Evolutionary conservation across 2,329 filamentous ascomycete species (phyloP).

Genomic region (Macrophomina tecta): DNA sequence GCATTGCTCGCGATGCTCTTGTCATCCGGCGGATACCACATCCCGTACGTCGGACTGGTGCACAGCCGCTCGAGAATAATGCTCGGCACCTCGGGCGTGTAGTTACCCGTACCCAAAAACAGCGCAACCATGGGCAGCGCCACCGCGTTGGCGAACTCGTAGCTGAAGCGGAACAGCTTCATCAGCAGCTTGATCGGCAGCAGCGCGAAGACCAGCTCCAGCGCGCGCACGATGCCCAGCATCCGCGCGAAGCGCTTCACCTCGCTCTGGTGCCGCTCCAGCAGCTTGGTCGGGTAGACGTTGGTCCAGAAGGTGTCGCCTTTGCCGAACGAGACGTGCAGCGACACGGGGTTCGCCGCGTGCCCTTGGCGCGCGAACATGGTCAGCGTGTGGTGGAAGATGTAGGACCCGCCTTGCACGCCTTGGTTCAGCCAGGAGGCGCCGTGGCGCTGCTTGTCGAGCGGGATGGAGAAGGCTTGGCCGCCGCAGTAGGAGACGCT

Average conservation of each 20-base stretch:
- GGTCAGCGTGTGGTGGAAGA: constrained; percentile 71
- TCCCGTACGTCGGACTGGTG: constrained; percentile 62
- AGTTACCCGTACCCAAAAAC: constrained; percentile 77
- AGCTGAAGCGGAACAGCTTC: constrained; percentile 70
- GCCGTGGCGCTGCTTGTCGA: constrained; percentile 63
- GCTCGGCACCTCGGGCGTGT: constrained; percentile 72
- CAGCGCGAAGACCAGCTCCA: constrained; percentile 65
- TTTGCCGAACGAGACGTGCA: constrained; percentile 70
- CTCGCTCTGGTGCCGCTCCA: constrained; percentile 62
- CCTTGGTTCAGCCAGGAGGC: constrained; percentile 67
- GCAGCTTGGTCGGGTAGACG: constrained; percentile 65
- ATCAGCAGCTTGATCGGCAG: constrained; percentile 69
- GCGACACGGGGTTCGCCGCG: constrained; percentile 62
- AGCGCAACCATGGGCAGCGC: constrained; percentile 74
- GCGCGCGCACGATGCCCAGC: constrained; percentile 63
- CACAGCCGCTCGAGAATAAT: constrained; percentile 65
- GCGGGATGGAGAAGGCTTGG: constrained; percentile 63
- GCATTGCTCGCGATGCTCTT: constrained; percentile 56
- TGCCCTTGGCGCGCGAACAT: constrained; percentile 66
- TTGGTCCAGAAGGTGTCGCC: constrained; percentile 70
- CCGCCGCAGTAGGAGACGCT: constrained; percentile 64
- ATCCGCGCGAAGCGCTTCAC: constrained; percentile 61
- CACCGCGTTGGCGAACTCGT: constrained; percentile 74
- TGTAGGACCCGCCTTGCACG: constrained; percentile 68
- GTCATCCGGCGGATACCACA: constrained; percentile 63